Evolutionary conservation across 2,329 filamentous ascomycete genomes (phyloP).

Genomic region (Arachnomyces sp.): DNA sequence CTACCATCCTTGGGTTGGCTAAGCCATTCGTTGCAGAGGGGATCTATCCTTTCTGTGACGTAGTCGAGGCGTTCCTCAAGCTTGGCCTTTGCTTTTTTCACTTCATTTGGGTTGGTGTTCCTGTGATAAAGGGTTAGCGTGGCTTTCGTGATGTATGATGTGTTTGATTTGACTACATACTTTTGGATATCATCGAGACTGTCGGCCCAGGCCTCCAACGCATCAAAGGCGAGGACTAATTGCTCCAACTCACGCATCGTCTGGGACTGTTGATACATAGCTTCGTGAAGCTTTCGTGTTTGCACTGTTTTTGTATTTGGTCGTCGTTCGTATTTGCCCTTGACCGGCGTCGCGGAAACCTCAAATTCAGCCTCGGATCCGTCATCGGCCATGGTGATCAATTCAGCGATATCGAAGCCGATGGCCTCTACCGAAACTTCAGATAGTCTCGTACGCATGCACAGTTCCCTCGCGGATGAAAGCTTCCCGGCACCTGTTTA

Average conservation of each 20-base stretch:
- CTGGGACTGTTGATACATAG: conserved; percentile 43
- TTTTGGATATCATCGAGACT: conserved; percentile 41
- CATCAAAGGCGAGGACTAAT: conserved; percentile 58
- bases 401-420: conserved; percentile 30
- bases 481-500: conserved; percentile 34
- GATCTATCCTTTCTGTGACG: conserved; percentile 51
- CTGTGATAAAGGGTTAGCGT: conserved; percentile 12
- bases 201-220: conserved; percentile 59
- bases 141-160: neutral
- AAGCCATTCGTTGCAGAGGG: conserved; percentile 59
- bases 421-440: conserved; percentile 37
- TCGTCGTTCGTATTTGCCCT: conserved; percentile 25
- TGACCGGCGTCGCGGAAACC: conserved; percentile 24
- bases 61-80: conserved; percentile 50
- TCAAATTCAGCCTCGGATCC: conserved; percentile 17
- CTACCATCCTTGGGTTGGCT: conserved; percentile 49
- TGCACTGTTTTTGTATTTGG: conserved; percentile 8
- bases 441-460: conserved; percentile 43
- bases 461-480: conserved; percentile 48
- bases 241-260: conserved; percentile 63
- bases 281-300: no score
- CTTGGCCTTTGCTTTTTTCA: conserved; percentile 47
- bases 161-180: conserved; percentile 22
- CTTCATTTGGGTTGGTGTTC: conserved; percentile 20
- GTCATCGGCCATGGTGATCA: conserved; percentile 16